These are phyloP conservation scores for Adansonia gregorii DNA, from an alignment of 441 rosid genomes.

Conservation along the genomic window DNA sequence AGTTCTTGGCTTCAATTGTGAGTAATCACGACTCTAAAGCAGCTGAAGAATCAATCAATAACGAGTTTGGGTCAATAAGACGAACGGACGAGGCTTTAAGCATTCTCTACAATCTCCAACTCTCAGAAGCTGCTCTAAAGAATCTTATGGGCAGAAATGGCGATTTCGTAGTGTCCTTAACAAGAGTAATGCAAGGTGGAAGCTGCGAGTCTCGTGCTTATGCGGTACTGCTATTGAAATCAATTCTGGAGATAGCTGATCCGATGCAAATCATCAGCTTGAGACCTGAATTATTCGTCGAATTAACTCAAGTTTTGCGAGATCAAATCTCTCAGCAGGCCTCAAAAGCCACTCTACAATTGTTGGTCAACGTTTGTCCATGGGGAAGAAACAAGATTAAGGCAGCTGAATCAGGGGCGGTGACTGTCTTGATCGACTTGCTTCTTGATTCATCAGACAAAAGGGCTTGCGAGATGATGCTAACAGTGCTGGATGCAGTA, in stretches of 20 bases:
- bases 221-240: conserved; percentile 58
- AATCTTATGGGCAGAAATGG: conserved; percentile 52
- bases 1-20: conserved; percentile 56
- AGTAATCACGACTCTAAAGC: conserved; percentile 22
- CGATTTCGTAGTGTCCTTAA: conserved; percentile 52
- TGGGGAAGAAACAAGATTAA: conserved; percentile 73
- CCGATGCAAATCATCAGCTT: conserved; percentile 52
- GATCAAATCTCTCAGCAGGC: conserved; percentile 74
- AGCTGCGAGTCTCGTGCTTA: conserved; percentile 75
- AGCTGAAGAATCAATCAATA: conserved; percentile 22
- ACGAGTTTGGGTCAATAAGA: conserved; percentile 38
- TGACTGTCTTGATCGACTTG: conserved; percentile 57
- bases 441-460: conserved; percentile 62
- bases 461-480: conserved; percentile 63
- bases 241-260: conserved; percentile 64
- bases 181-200: conserved; percentile 59
- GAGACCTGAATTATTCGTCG: conserved; percentile 48
- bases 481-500: conserved; percentile 59
- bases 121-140: conserved; percentile 63
- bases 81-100: conserved; percentile 62
- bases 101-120: conserved; percentile 55
- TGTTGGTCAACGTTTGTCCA: conserved; percentile 53
- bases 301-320: conserved; percentile 51
- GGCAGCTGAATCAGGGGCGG: conserved; percentile 65
- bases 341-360: conserved; percentile 61